phyloP scores from a whole-genome alignment of 306 rosid genomes.

The Dryas alaskensis region DNA sequence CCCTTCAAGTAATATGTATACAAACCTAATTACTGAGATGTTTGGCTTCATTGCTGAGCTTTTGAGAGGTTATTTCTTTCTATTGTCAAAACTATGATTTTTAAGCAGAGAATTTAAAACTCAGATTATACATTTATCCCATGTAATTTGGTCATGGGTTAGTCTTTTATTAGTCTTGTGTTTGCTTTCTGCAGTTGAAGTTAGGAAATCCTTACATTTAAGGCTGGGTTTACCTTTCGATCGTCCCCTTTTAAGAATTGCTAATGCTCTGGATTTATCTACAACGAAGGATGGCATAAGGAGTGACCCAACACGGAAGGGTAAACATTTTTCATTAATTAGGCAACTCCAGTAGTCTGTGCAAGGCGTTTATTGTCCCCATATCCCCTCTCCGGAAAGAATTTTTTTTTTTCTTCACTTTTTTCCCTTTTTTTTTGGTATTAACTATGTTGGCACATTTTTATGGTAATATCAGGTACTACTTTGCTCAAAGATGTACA shows the following conservation, averaged over 20 bases:
- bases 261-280: conserved; percentile 71
- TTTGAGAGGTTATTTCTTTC: background rate
- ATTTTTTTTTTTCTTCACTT: background rate
- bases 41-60: background rate
- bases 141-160: background rate
- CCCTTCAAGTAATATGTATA: background rate
- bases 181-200: conserved; percentile 68
- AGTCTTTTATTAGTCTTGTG: background rate
- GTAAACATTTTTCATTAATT: conserved; percentile 35
- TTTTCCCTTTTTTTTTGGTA: background rate
- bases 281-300: conserved; percentile 34
- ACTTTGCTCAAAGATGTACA: conserved; percentile 78
- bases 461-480: conserved; percentile 50
- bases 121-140: background rate
- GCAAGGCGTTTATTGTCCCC: background rate
- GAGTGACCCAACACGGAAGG: conserved; percentile 49
- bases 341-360: background rate
- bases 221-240: conserved; percentile 84
- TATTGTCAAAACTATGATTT: background rate
- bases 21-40: background rate
- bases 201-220: conserved; percentile 75
- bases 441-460: conserved; percentile 11
- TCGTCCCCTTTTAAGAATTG: conserved; percentile 88
- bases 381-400: background rate
- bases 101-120: background rate